Conservation (phyloP, 257 asterid genomes). For the Solanum pennellii region DNA sequence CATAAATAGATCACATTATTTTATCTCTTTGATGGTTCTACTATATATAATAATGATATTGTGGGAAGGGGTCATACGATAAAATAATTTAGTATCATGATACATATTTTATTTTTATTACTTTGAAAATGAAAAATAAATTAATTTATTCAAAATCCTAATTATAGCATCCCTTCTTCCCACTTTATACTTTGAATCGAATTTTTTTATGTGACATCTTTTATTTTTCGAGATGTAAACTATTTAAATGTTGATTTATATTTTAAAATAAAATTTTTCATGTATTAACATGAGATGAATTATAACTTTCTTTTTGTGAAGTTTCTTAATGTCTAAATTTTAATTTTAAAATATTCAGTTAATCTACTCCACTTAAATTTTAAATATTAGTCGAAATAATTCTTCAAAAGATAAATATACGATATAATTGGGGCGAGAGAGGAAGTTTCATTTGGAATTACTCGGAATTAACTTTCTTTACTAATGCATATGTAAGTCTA, state of each 20-base stretch:
- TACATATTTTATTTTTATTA: neutral
- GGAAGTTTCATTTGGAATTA: neutral
- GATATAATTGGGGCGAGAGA: neutral
- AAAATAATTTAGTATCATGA: rapidly evolving
- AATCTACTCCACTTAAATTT: too few species aligned
- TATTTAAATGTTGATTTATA: neutral
- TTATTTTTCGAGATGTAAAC: neutral
- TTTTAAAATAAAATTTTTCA: neutral
- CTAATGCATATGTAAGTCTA: neutral
- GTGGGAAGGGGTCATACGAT: neutral
- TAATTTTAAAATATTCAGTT: too few species aligned
- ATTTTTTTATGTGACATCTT: too few species aligned
- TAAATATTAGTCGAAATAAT: too few species aligned
- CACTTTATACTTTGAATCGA: neutral
- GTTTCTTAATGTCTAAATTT: too few species aligned
- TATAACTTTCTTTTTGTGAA: too few species aligned
- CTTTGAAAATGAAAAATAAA: neutral
- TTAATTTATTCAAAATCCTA: neutral
- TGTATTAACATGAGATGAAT: too few species aligned
- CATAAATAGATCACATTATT: neutral
- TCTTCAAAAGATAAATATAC: too few species aligned
- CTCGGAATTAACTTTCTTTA: neutral
- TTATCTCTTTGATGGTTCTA: neutral
- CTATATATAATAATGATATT: neutral
- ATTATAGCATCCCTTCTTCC: neutral